Base-by-base conservation (phyloP, 179 eudicot species). In the Actinidia arguta region DNA sequence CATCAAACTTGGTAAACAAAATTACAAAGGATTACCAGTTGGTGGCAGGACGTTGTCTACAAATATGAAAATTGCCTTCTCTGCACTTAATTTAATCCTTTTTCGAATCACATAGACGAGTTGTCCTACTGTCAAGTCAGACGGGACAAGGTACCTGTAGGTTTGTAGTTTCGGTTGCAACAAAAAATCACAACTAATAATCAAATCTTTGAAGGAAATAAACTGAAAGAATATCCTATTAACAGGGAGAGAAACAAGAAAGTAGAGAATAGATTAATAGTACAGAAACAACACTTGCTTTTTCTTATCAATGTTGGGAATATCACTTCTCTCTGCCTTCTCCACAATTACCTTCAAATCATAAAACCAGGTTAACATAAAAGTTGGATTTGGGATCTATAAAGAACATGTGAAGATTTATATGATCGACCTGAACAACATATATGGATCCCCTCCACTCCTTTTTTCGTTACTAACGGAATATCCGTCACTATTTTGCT, bases 61-160 rank as follows among this genome's bases (percentile, higher is more conserved):
- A 71, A 95, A 95, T 55, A 95, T 94, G 89, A 95, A 95, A 80
- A 95, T 95, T 16, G 98, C 98, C 82, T 95, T 94, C 82, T 95
- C 98, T 24, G 98, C 98, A 72, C 98, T 94, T 52, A 95, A 92
- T 83, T 94, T 94, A 81, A 95, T 95, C 88, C 98, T 92, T 84
- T 95, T 95, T 69, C 98, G 98, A 47, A 94, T 94, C 17, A 94
- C 98, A 85, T 95, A 95, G 7, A 95, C 98, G 67, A 95, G 94
- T 82, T 95, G 98, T 44, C 98, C 98, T 67, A 95, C 98, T 4
- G 98, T 95, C 89, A 95, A 88, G 81, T 95, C 98, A 47, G 98
- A 95, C 13, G 98, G 98, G 67, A 95, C 98, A 66, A 95, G 90
- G 85, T 95, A 95, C 90, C 98, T 95, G 88, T 61, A 81, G 83